A percentile compares a stretch with the other conserved stretches of the same genome.
Conservation (phyloP, 2,329 filamentous ascomycete genomes). For the Rachicladosporium sp. region DNA sequence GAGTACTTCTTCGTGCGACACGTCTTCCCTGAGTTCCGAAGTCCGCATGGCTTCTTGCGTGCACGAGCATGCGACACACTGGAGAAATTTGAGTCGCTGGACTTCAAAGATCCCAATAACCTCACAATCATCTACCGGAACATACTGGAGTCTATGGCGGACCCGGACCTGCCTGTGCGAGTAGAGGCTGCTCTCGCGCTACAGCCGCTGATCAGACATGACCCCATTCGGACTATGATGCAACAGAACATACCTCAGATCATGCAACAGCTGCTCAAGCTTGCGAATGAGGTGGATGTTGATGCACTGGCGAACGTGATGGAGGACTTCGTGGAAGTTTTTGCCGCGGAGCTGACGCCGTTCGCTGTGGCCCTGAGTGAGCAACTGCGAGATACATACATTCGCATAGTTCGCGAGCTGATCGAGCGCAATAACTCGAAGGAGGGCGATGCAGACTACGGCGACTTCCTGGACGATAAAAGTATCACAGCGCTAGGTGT, state of each 20-base stretch:
- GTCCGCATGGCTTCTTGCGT: slow-evolving; percentile 78
- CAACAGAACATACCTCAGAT: slow-evolving; percentile 96
- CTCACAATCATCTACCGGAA: slow-evolving; percentile 92
- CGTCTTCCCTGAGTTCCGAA: slow-evolving; percentile 96
- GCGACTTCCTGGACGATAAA: slow-evolving; percentile 94
- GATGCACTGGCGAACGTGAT: slow-evolving; percentile 96
- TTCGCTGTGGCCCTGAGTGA: slow-evolving; percentile 94
- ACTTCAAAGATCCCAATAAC: slow-evolving; percentile 95
- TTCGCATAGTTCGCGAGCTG: slow-evolving; percentile 83
- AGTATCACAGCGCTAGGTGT: slow-evolving; percentile 95
- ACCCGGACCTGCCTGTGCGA: slow-evolving; percentile 81
- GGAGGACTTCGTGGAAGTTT: slow-evolving; percentile 99
- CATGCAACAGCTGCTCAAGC: slow-evolving; percentile 95
- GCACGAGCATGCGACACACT: slow-evolving; percentile 93
- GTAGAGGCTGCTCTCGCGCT: slow-evolving; percentile 89
- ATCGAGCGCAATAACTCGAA: slow-evolving; percentile 75
- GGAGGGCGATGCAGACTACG: slow-evolving; percentile 65
- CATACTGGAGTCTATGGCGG: slow-evolving; percentile 93
- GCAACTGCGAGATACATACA: slow-evolving; percentile 89
- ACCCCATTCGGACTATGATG: slow-evolving; percentile 89
- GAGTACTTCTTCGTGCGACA: slow-evolving; percentile 98
- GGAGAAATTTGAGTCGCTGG: slow-evolving; percentile 93
- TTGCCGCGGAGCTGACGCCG: slow-evolving; percentile 89
- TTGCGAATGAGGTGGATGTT: slow-evolving; percentile 95
- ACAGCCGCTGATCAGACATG: slow-evolving; percentile 90